Evolutionary conservation across 2,329 filamentous ascomycete species (phyloP).

Genomic region (Fusarium pininemorale): DNA sequence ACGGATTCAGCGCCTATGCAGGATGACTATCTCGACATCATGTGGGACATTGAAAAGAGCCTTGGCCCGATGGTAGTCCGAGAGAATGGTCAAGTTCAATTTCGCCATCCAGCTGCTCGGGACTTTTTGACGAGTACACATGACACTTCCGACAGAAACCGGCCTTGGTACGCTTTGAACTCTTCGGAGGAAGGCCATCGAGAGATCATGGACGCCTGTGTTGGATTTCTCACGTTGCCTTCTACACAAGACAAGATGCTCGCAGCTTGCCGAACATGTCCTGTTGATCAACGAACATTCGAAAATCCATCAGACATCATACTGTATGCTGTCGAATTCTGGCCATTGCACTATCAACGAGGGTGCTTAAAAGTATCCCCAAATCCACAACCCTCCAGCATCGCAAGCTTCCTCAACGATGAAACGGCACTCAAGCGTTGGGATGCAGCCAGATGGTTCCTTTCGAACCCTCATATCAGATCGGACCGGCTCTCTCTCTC

Average conservation of each 20-base stretch:
- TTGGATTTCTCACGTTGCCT: not conserved
- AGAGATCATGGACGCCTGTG: not conserved
- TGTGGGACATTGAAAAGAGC: not conserved
- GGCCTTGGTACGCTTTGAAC: not conserved
- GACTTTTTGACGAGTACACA: not conserved
- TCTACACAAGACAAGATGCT: not conserved
- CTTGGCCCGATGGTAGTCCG: not conserved
- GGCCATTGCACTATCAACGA: not conserved
- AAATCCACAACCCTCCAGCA: rapidly evolving
- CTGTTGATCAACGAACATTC: not conserved
- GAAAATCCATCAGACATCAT: not conserved
- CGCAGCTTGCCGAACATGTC: not conserved
- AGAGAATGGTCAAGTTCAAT: not conserved
- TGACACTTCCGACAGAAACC: rapidly evolving
- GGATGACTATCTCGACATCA: not conserved
- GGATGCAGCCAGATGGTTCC: not conserved
- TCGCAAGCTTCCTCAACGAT: not conserved
- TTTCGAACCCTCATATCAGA: not conserved
- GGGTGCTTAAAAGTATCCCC: not conserved
- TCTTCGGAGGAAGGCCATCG: not conserved
- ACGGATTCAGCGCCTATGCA: rapidly evolving
- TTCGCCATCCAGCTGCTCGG: not conserved
- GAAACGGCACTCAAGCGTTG: not conserved
- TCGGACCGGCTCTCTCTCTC: not conserved
- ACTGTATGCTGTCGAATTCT: not conserved